Base-by-base conservation (phyloP, 345 rosid species). In the Eucalyptus marginata region DNA sequence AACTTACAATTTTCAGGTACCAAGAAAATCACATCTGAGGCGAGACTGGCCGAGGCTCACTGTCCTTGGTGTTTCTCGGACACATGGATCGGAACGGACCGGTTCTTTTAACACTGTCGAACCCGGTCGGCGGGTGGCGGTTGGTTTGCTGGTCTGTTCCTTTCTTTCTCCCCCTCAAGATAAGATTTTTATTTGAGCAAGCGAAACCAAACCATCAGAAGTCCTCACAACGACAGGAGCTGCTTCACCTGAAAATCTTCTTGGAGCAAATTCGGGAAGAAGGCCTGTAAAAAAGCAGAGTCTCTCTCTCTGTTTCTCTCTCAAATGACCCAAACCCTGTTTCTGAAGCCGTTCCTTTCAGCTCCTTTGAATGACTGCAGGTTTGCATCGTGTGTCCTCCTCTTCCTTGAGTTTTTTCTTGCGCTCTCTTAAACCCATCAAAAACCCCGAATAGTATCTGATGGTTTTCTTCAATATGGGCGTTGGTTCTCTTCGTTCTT, bases 321-420 rank as follows among this genome's bases (percentile, higher is more conserved):
- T 87, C 88, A 64, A 86, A 90, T 92, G 94, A 91, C 92, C 90
- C 92, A 90, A 71, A 66, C 91, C 25, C 84, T 92, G 17, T 88
- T 88, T 25, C 93, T 93, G 91, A 92, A 92, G 88, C 92, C 93
- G 25, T 88, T 89, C 85, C 79, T 92, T 87, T 87, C 92, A 31
- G 85, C 90, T 89, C 89, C 93, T 76, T 90, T 92, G 33, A 84
- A 46, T 76, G 44, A 54, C 89, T 86, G 52, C 89, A 90, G 93
- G 94, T 93, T 47, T 81, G 85, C n/a, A 56, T 87, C 76, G 46
- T 88, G 84, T 20, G 58, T 52, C 58, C 58, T 52, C 44, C 40
- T 33, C 29, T 43, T 83, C 46, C 3, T 80, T 68, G 40, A 15
- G 52, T 24, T 51, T 46, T 6, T 90, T 52, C 24, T 17, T 40